Evolutionary conservation across 768 basidiomycete species (phyloP), one percentile per base, ranked within the genome.

Genomic region (Coprinellus micaceus): DNA sequence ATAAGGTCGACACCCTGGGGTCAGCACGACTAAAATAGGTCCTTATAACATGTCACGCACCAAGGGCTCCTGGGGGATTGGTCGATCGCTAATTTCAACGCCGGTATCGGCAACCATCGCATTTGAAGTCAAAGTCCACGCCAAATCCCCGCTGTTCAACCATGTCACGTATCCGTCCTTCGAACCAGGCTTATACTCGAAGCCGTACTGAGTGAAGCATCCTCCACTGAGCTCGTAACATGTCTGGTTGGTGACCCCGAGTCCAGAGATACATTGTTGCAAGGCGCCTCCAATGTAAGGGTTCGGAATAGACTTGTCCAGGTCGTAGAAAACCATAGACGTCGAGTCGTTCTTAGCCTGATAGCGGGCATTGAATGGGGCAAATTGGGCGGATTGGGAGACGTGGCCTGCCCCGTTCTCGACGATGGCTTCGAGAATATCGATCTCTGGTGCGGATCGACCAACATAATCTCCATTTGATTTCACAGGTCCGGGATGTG

Each of bases 231-330:
- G 58, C 69, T 82, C 80, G 66, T 91, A 92, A 68, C 88, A 89
- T 25, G 71, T 57, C 62, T 81, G 81, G 63, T 91, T 75, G 5
- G 85, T 88, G 3, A 71, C 62, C 0, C 82, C 80, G 10, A 91
- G 67, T 12, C 78, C 84, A 28, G 86, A 89, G 2, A 84, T 83
- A 36, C 86, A 84, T 66, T 91, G 85, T 64, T 91, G 90, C 30
- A 30, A 21, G 25, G 36, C 44, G 33, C 56, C 86, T 40, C 90
- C 90, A 30, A 64, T 74, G 64, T 84, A 89, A 9, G 77, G 60
- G 64, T 89, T 88, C 30, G 81, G 64, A 25, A 63, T 46, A 1
- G 82, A 82, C 19, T 68, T 62, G 21, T 72, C 67, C 0, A 73
- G 60, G 61, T 89, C 76, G 33, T 74, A 62, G 52, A 87, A 83